Evolutionary conservation across 148 eudicot genomes (phyloP).

Genomic region (Spergularia bocconei): DNA sequence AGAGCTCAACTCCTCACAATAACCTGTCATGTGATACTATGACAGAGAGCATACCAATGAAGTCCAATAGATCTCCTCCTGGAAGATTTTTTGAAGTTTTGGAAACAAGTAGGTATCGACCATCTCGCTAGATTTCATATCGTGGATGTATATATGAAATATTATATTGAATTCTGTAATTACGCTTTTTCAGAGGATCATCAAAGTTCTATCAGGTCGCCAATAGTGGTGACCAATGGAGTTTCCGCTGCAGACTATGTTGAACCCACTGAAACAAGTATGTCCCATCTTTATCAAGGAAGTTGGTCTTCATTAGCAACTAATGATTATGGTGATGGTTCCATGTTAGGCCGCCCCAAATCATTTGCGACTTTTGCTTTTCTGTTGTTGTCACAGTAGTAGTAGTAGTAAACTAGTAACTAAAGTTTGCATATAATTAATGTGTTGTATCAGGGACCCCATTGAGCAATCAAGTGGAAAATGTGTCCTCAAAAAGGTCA

Average conservation of each 20-base stretch:
- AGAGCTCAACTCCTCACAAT: slow-evolving; percentile 8
- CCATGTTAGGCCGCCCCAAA: not conserved
- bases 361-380: not conserved
- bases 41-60: slow-evolving; percentile 20
- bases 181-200: slow-evolving; percentile 20
- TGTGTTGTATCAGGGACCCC: slow-evolving; percentile 46
- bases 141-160: not conserved
- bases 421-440: slow-evolving; percentile 2
- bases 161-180: not conserved
- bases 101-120: slow-evolving; percentile 24
- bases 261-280: slow-evolving; percentile 45
- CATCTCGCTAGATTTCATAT: slow-evolving; percentile 1
- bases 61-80: slow-evolving; percentile 20
- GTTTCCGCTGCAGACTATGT: slow-evolving; percentile 26
- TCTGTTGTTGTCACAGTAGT: not conserved
- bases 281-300: slow-evolving; percentile 14
- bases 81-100: slow-evolving; percentile 16
- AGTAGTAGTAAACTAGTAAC: too few species aligned
- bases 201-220: slow-evolving; percentile 18
- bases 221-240: slow-evolving; percentile 7
- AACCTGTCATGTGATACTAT: slow-evolving; percentile 14
- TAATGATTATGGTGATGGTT: not conserved
- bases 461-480: slow-evolving; percentile 28
- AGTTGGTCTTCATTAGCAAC: not conserved
- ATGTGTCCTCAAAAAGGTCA: slow-evolving; percentile 25